phyloP scores from a whole-genome alignment of 2,329 filamentous ascomycete species.

The Paraconiothyrium sp. region DNA sequence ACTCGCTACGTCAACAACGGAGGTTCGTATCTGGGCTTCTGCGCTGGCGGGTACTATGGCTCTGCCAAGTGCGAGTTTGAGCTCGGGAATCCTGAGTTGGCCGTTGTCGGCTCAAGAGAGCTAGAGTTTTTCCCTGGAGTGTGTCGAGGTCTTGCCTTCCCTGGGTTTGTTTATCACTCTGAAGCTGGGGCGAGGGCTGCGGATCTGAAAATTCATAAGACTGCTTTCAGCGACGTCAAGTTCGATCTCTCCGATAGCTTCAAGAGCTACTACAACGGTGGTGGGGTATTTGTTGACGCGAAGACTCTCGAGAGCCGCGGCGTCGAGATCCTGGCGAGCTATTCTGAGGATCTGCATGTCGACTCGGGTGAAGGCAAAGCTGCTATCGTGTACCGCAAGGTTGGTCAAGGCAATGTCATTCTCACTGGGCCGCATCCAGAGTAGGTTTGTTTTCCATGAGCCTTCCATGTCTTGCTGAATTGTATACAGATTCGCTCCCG shows the following conservation, averaged over 20 bases:
- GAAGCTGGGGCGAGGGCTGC: conserved; percentile 83
- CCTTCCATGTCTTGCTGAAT: conserved; percentile 21
- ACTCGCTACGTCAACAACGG: conserved; percentile 84
- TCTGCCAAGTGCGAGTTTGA: conserved; percentile 87
- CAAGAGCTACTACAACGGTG: conserved; percentile 89
- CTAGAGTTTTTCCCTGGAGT: conserved; percentile 87
- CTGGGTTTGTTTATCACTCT: conserved; percentile 88
- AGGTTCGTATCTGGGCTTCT: conserved; percentile 88
- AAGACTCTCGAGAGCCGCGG: conserved; percentile 68
- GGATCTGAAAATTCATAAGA: conserved; percentile 70
- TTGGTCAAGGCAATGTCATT: conserved; percentile 81
- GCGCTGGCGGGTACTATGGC: conserved; percentile 94
- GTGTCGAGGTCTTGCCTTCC: conserved; percentile 86
- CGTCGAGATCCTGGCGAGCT: conserved; percentile 84
- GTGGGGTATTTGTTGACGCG: conserved; percentile 89
- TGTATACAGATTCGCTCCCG: conserved; percentile 76
- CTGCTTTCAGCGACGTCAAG: conserved; percentile 60
- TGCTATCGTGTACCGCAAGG: conserved; percentile 82
- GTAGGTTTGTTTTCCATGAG: conserved; percentile 59
- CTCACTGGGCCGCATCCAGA: conserved; percentile 93
- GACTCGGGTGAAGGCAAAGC: conserved; percentile 77
- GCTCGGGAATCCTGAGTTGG: conserved; percentile 79
- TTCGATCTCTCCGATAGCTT: conserved; percentile 69
- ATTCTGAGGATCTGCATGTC: conserved; percentile 77
- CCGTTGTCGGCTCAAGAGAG: conserved; percentile 86